These are phyloP conservation scores for Inga laurina DNA, from an alignment of 306 rosid species.

Conservation along the genomic window DNA sequence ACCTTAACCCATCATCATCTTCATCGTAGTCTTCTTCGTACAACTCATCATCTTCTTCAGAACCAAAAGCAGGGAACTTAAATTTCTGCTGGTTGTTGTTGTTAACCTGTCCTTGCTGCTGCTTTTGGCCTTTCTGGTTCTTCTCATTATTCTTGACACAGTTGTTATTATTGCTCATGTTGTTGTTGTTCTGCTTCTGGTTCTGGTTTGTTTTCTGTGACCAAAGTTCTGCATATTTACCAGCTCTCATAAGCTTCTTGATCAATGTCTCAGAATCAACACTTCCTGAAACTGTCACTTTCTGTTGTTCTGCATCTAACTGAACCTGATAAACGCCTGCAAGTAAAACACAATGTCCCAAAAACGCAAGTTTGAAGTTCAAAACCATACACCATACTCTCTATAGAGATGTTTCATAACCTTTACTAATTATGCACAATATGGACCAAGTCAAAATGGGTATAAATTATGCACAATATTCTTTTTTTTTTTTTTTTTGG, in stretches of 20 bases:
- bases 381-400: not conserved
- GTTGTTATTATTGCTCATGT: not conserved
- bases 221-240: constrained; percentile 86
- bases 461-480: not conserved
- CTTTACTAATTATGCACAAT: not conserved
- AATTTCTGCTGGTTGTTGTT: constrained; percentile 58
- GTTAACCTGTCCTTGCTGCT: constrained; percentile 53
- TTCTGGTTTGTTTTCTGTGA: constrained; percentile 55
- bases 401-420: not conserved
- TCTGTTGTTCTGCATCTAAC: constrained; percentile 80
- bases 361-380: not conserved
- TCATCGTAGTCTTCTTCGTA: constrained; percentile 41
- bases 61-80: constrained; percentile 48
- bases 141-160: constrained; percentile 59
- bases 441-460: not conserved
- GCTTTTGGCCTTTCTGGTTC: constrained; percentile 53
- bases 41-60: constrained; percentile 53
- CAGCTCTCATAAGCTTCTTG: constrained; percentile 71
- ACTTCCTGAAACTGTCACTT: constrained; percentile 75
- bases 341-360: not conserved
- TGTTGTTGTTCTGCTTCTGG: constrained; percentile 55
- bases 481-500: not conserved
- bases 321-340: constrained; percentile 83
- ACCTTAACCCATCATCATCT: constrained; percentile 46
- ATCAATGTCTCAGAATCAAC: constrained; percentile 78